Base-by-base conservation (phyloP, 2,329 filamentous ascomycete species). In the Fonsecaea multimorphosa region DNA sequence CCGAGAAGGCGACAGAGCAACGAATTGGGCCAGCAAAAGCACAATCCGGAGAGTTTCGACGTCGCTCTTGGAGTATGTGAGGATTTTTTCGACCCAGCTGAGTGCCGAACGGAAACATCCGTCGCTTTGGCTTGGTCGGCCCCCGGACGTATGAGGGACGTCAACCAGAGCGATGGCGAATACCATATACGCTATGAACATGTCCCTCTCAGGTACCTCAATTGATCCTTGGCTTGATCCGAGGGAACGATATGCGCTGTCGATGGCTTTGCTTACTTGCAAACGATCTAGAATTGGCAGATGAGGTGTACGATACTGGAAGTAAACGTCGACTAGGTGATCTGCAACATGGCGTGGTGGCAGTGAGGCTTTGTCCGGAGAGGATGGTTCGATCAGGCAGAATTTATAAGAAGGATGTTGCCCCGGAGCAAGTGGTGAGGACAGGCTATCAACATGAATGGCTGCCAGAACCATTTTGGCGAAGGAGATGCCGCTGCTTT, bases 41-140 rank as follows among this genome's bases (percentile, higher is more conserved):
- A 77, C 68, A n/a, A 70, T 61, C 1, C 72, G 71, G 24, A 77
- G 70, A 27, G 75, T 75, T 46, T 77, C 75, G 7, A 77, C 60
- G 60, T 76, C 73, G 57, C 73, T 76, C 40, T 72, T 73, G 2
- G 73, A 74, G 68, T 76, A 76, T 3, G 72, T 70, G 34, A 77
- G 60, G 19, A 74, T 68, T 9, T 71, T 72, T 36, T 78, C 75
- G 56, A 76, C 66, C 55, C 67, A 74, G 24, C 65, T 32, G 31
- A 76, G 61, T 14, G 76, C 76, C 6, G 76, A 77, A 14, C 70
- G 67, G 65, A 77, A 78, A 64, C 75, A 78, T n/a, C 74, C 75
- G 58, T 78, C 75, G 60, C 74, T 77, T 61, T 77, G 74, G 14
- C 61, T 61, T 22, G 72, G 65, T 34, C 75, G 69, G 11, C 70